phyloP scores from a whole-genome alignment of 495 filamentous ascomycete genomes.

The Aspergillus funiculosus region DNA sequence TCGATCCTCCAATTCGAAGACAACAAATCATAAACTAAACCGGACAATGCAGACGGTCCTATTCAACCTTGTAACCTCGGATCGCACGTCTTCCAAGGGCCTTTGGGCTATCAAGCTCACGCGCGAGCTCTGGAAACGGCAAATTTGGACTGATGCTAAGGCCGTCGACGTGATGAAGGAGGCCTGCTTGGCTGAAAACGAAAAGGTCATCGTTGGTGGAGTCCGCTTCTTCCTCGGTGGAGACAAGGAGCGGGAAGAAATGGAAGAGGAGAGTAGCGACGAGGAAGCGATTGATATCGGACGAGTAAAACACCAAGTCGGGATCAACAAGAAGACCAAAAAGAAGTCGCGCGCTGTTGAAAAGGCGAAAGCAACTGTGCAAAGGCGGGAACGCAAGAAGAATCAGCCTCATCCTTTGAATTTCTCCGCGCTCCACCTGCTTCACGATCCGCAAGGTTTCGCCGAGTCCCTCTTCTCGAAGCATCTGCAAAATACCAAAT shows the following conservation, averaged over 20 bases:
- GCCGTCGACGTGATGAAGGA: constrained; percentile 94
- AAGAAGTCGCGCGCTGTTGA: constrained; percentile 76
- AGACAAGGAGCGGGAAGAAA: constrained; percentile 88
- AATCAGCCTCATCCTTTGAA: constrained; percentile 79
- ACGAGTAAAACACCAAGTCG: constrained; percentile 73
- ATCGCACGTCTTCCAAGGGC: constrained; percentile 75
- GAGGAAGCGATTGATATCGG: constrained; percentile 71
- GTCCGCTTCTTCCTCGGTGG: constrained; percentile 94
- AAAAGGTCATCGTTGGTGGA: constrained; percentile 81
- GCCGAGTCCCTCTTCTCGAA: constrained; percentile 86
- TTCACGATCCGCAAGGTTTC: constrained; percentile 94
- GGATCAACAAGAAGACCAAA: constrained; percentile 92
- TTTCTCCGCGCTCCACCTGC: constrained; percentile 94
- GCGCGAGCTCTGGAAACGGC: constrained; percentile 79
- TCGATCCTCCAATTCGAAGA: constrained; percentile 73
- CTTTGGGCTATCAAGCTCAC: constrained; percentile 93
- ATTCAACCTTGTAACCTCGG: constrained; percentile 81
- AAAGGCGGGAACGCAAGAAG: constrained; percentile 83
- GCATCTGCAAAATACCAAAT: constrained; percentile 81
- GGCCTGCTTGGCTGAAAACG: constrained; percentile 72
- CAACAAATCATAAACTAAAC: constrained; percentile 87
- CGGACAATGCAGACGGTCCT: constrained; percentile 85
- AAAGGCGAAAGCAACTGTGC: constrained; percentile 69
- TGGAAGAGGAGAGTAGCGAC: constrained; percentile 82
- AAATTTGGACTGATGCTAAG: constrained; percentile 83